These are phyloP conservation scores for Lentinula sp. DNA, from an alignment of 768 basidiomycete genomes.

Conservation along the genomic window DNA sequence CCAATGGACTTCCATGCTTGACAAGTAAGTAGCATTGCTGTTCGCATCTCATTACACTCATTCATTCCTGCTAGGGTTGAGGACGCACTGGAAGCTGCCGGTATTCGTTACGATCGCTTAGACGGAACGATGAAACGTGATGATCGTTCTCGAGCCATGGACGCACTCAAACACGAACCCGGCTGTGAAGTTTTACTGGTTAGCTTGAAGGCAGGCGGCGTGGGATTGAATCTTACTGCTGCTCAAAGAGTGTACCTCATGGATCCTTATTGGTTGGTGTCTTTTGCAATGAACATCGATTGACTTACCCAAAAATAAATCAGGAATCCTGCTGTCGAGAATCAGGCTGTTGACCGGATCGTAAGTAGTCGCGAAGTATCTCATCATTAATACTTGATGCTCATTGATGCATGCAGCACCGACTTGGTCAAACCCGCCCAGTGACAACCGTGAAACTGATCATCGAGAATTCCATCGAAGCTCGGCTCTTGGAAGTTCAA, in stretches of 20 bases:
- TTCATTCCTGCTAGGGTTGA: slow-evolving; percentile 53
- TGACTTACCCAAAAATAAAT: slow-evolving; percentile 1
- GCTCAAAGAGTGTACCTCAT: slow-evolving; percentile 93
- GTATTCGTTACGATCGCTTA: slow-evolving; percentile 85
- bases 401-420: slow-evolving; percentile 53
- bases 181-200: slow-evolving; percentile 91
- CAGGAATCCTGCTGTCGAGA: slow-evolving; percentile 96
- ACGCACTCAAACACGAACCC: slow-evolving; percentile 85
- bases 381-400: slow-evolving; percentile 1
- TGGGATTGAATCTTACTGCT: slow-evolving; percentile 92
- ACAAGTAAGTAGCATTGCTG: slow-evolving; percentile 49
- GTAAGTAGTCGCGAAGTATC: slow-evolving; percentile 38
- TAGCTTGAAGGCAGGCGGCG: slow-evolving; percentile 94
- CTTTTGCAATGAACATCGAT: slow-evolving; percentile 1
- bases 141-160: slow-evolving; percentile 88
- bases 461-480: slow-evolving; percentile 93
- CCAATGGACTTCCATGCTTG: slow-evolving; percentile 93
- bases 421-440: slow-evolving; percentile 88
- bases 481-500: slow-evolving; percentile 87
- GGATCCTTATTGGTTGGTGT: slow-evolving; percentile 87
- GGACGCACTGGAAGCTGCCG: slow-evolving; percentile 76
- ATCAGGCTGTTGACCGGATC: slow-evolving; percentile 96
- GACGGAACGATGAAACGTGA: slow-evolving; percentile 99
- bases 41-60: neutral
- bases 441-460: slow-evolving; percentile 92